Base-by-base conservation (phyloP, 2,329 filamentous ascomycete species). In the Colletotrichum kahawae region DNA sequence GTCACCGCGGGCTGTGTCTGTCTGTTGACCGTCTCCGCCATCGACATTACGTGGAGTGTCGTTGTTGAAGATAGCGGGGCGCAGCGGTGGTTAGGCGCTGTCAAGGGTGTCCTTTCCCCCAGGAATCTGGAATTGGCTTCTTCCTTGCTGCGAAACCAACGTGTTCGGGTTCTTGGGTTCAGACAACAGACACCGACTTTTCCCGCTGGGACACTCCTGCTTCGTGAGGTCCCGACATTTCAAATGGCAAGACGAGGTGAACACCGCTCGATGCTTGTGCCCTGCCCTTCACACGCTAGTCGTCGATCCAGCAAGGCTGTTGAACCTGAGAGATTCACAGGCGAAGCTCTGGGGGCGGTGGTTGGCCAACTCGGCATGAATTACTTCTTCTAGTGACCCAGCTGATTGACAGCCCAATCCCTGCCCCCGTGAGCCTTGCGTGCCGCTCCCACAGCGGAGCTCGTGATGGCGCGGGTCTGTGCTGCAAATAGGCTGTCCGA, bases 101-200 rank as follows among this genome's bases (percentile, higher is more conserved):
- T 70, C 66, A 59, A 59, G 67, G 57, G 66, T 56, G 10, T 56
- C 57, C 70, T 34, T 64, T 59, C 43, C 60, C 36, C 36, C 60
- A 36, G 36, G 16, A 36, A 43, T 51, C 27, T 66, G 60, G 34
- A 71, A 38, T 33, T 16, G 71, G 71, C 71, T 54, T 71, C 18
- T 74, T 71, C 71, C 71, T 54, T 74, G 68, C 14, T 71, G n/a
- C 51, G 38, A 66, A 66, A 72, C 33, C 60, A 66, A 74, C 71
- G 36, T 74, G 67, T 71, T 66, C 68, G 29, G 67, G 51, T n/a
- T 70, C 51, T 27, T 14, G 57, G 60, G 51, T 33, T 62, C 51
- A 66, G 59, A 43, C 31, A 38, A n/a, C 62, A 66, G 71, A 74
- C 71, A 74, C 71, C 71, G 71, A 70, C 67, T 66, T 74, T 74